Evolutionary conservation across 371 early-diverging fungal genomes (phyloP), one percentile per base, ranked within the genome.

Genomic region (Ordospora pajunii): DNA sequence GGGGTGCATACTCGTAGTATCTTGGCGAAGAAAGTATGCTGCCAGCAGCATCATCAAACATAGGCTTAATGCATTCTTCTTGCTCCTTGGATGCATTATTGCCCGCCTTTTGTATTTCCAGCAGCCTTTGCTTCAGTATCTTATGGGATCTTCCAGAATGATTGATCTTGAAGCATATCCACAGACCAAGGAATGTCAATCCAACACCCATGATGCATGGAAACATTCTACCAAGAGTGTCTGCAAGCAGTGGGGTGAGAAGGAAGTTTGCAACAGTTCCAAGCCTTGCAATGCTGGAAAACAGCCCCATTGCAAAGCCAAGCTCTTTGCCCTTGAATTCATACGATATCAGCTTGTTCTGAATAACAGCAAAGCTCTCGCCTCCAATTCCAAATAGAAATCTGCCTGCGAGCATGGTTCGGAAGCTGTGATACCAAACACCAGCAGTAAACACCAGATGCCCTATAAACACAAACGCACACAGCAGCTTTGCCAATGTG

Each of bases 301-400:
- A 87, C 14, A 89, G 21, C 8, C 87, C 87, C 45, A 89, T 78
- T 2, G 88, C 88, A 53, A 89, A 85, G 0, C 88, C 87, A n/a
- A 90, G 73, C 21, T 87, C 85, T 73, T 82, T 84, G 19, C 82
- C 82, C 44, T 80, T 76, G 78, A 87, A 88, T 73, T 85, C 80
- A 49, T 86, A 85, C 6, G 88, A 84, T 11, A 87, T 87, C 48
- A 89, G 83, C 49, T 86, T 87, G 22, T 88, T 82, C 65, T 88
- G 87, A 2, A 87, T 86, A 10, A 89, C 88, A 73, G 88, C 89
- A 46, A 89, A 85, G 46, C 87, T 86, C 72, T 89, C 90, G 22
- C 89, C 89, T 1, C 90, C 91, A 3, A 90, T 82, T 12, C 90
- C 91, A 80, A 88, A 87, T 4, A 90, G 50, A 25, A 88, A 68